Percentiles rank a stretch among this genome's conserved stretches.
phyloP scores from a whole-genome alignment of 2,329 filamentous ascomycete species.

The Clarireedia paspali region DNA sequence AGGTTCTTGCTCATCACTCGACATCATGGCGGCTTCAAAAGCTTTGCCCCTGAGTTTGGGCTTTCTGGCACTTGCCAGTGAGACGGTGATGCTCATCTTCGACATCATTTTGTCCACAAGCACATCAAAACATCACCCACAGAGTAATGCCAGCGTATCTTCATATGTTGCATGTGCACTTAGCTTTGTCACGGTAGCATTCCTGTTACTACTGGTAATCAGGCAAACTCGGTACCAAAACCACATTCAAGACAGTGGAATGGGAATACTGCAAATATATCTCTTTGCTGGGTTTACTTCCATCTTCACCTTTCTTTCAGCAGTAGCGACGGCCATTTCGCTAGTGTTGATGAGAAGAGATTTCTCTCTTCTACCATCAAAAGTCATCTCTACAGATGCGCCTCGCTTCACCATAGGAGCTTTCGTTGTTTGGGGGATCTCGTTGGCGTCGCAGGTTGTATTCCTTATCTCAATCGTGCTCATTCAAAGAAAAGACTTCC shows the following conservation, averaged over 20 bases:
- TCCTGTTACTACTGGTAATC: conserved; percentile 21
- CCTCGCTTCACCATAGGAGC: conserved; percentile 19
- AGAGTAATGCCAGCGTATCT: conserved; percentile 11
- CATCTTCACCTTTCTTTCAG: conserved; percentile 20
- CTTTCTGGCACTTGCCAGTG: conserved; percentile 24
- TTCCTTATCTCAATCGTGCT: conserved; percentile 26
- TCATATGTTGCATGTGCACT: conserved; percentile 25
- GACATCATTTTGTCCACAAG: conserved; percentile 25
- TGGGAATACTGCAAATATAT: conserved; percentile 22
- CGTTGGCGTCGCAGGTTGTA: conserved; percentile 21
- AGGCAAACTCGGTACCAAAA: conserved; percentile 25
- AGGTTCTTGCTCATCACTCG: background rate
- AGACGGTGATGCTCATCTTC: conserved; percentile 23
- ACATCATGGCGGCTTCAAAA: conserved; percentile 19
- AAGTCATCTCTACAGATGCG: conserved; percentile 16
- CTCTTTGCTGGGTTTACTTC: conserved; percentile 22
- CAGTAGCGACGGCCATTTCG: conserved; percentile 20
- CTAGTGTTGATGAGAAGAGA: conserved; percentile 20
- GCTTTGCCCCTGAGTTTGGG: conserved; percentile 23
- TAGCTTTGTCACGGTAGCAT: conserved; percentile 14
- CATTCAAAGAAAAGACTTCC: conserved; percentile 23
- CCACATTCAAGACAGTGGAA: conserved; percentile 22
- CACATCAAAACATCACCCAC: conserved; percentile 14
- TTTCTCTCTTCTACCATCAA: conserved; percentile 16
- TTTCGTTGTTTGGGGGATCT: conserved; percentile 26